Percentiles rank a stretch among this genome's conserved stretches.
phyloP scores from a whole-genome alignment of 345 rosid species.

The Gossypium sturtianum region DNA sequence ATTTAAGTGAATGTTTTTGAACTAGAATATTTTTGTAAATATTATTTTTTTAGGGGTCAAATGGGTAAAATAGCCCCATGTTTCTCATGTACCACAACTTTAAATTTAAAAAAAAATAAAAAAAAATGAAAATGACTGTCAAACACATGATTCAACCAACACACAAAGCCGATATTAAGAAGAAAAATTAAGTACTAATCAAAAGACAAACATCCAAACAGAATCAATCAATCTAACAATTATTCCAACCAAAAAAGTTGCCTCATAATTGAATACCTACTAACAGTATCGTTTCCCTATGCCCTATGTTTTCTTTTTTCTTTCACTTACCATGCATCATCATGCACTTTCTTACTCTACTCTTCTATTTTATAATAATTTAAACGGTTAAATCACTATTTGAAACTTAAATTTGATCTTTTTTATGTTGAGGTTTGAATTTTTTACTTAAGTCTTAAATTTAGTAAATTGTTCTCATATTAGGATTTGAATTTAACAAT shows the following conservation, averaged over 20 bases:
- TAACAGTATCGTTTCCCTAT: constrained; percentile 10
- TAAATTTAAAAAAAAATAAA: not conserved
- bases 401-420: not conserved
- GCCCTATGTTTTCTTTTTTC: too few species aligned
- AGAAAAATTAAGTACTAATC: not conserved
- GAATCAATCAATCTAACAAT: constrained; percentile 26
- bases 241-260: constrained; percentile 22
- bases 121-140: too few species aligned
- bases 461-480: too few species aligned
- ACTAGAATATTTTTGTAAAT: rapidly evolving
- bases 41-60: too few species aligned
- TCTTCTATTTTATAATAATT: too few species aligned
- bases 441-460: too few species aligned
- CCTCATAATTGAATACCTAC: constrained; percentile 15
- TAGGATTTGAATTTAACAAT: rapidly evolving
- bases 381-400: too few species aligned
- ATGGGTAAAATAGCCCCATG: too few species aligned
- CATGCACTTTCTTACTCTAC: too few species aligned
- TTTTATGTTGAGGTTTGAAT: too few species aligned
- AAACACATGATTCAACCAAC: not conserved
- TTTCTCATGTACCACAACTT: not conserved
- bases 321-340: not conserved
- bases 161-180: not conserved
- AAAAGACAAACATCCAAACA: constrained; percentile 20
- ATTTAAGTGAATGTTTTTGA: rapidly evolving